Evolutionary conservation across 2,329 filamentous ascomycete genomes (phyloP).

Genomic region (Didymella lethalis): DNA sequence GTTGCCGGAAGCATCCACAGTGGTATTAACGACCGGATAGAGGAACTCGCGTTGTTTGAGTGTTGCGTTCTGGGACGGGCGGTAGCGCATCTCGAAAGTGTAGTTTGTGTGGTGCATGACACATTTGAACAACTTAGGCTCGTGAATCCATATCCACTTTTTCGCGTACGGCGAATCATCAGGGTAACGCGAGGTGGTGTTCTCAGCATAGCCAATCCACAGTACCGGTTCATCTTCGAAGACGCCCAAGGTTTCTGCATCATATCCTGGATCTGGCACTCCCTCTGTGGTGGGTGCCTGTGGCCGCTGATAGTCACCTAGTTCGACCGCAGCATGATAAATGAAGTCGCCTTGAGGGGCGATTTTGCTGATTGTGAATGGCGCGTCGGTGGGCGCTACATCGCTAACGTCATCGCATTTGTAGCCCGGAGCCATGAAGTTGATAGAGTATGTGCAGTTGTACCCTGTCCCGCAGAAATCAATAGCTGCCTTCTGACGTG

Average conservation of each 20-base stretch:
- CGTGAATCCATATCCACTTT: constrained; percentile 44
- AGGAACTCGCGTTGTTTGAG: constrained; percentile 41
- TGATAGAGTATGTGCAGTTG: constrained; percentile 49
- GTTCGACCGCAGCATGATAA: constrained; percentile 43
- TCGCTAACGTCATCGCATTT: constrained; percentile 44
- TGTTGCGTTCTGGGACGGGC: constrained; percentile 34
- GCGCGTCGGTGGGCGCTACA: constrained; percentile 24
- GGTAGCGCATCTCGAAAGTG: constrained; percentile 44
- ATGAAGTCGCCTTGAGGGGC: constrained; percentile 44
- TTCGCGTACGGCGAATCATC: constrained; percentile 32
- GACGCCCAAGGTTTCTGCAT: constrained; percentile 39
- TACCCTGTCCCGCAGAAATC: constrained; percentile 44
- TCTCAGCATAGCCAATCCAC: constrained; percentile 49
- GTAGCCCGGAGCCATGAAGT: constrained; percentile 48
- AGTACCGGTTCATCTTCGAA: constrained; percentile 47
- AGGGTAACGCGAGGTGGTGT: constrained; percentile 37
- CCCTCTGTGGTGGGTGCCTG: constrained; percentile 38
- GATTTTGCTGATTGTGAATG: constrained; percentile 42
- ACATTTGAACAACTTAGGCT: constrained; percentile 49
- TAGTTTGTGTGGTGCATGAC: constrained; percentile 49
- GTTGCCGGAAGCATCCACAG: constrained; percentile 23
- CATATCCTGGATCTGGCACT: constrained; percentile 36
- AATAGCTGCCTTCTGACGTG: constrained; percentile 32
- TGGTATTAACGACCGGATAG: constrained; percentile 43
- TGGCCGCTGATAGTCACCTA: constrained; percentile 42